phyloP scores from a whole-genome alignment of 176 grass and related monocot species.

The Oryza glaberrima region DNA sequence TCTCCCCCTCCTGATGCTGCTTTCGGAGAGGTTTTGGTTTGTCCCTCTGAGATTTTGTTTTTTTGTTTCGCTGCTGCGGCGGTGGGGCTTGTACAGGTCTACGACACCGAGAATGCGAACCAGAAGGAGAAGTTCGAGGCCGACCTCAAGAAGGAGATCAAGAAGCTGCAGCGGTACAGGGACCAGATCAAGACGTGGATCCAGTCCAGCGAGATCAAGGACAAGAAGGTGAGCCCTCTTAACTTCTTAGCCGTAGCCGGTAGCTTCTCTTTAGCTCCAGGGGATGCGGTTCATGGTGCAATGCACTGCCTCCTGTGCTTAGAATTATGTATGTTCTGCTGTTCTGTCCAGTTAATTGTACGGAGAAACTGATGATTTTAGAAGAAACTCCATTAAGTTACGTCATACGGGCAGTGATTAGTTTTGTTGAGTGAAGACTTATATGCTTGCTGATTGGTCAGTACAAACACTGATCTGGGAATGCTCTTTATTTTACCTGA shows the following conservation, averaged over 20 bases:
- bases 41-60: neutral
- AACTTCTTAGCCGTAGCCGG: neutral
- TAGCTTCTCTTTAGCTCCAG: neutral
- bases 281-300: conserved; percentile 13
- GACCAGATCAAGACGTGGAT: conserved; percentile 99
- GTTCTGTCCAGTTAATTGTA: neutral
- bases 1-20: neutral
- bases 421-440: neutral
- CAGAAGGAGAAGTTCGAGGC: conserved; percentile 99
- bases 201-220: conserved; percentile 99
- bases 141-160: conserved; percentile 99
- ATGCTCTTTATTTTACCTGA: neutral
- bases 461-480: neutral
- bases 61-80: neutral
- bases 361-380: neutral
- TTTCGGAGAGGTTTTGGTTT: neutral
- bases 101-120: conserved; percentile 97
- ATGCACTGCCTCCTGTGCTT: neutral
- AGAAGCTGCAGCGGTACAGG: conserved; percentile 95
- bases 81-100: conserved; percentile 57
- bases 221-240: conserved; percentile 76
- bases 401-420: neutral
- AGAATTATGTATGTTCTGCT: neutral
- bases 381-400: neutral
- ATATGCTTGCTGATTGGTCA: neutral